Percentiles rank a stretch among this genome's conserved stretches.
These are phyloP conservation scores for Saccharomyces hybrid DNA, from an alignment of 1,139 yeast genomes.

Conservation along the genomic window DNA sequence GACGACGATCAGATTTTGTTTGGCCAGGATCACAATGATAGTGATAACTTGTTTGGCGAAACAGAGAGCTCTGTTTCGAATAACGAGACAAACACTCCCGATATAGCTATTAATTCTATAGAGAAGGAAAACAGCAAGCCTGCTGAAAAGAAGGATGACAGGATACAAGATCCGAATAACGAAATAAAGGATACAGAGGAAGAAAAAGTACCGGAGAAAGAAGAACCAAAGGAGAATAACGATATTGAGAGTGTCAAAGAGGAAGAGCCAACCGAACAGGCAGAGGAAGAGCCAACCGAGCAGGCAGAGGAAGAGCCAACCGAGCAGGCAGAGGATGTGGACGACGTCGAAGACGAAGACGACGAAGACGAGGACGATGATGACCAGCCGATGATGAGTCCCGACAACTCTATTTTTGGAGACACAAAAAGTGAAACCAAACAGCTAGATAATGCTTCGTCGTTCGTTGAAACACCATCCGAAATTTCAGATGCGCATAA, in stretches of 20 bases:
- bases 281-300: slow-evolving; percentile 1
- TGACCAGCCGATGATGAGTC: slow-evolving; percentile 6
- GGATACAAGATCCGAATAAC: background rate
- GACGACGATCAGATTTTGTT: background rate
- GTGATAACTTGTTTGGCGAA: background rate
- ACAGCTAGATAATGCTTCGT: background rate
- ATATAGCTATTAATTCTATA: background rate
- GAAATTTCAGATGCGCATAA: slow-evolving; percentile 1
- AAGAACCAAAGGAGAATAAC: background rate
- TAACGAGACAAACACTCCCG: background rate
- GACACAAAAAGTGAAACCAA: background rate
- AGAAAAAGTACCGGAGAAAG: background rate
- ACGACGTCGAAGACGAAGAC: slow-evolving; percentile 2
- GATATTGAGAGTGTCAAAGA: background rate
- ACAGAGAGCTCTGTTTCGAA: background rate
- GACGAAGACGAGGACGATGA: slow-evolving; percentile 5
- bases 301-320: background rate
- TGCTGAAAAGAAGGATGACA: background rate
- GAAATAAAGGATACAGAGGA: background rate
- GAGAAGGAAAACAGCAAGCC: background rate
- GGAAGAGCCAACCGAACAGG: background rate
- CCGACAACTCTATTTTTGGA: background rate
- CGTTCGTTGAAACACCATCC: background rate
- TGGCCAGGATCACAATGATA: background rate
- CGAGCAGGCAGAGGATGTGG: background rate